Conservation (phyloP, 805 yeast genomes). For the Candida maltosa region DNA sequence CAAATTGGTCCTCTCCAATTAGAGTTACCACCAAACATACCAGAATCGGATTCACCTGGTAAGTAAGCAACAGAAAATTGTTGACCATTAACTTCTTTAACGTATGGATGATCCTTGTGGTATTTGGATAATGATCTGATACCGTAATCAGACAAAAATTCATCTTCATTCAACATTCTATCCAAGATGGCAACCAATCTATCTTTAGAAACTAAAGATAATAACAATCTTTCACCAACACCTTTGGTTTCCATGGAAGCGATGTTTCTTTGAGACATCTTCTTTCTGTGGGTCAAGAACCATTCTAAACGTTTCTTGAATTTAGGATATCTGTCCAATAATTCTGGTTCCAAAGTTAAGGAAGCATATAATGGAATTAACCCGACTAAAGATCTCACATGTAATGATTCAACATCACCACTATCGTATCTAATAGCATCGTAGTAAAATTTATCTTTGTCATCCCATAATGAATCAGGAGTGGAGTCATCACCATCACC, state of each 20-base stretch:
- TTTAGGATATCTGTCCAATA: constrained; percentile 72
- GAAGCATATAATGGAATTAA: constrained; percentile 89
- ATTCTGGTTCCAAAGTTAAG: constrained; percentile 81
- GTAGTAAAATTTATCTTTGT: constrained; percentile 81
- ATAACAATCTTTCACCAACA: constrained; percentile 73
- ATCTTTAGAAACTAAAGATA: constrained; percentile 79
- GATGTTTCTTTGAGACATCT: constrained; percentile 74
- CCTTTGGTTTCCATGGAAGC: constrained; percentile 83
- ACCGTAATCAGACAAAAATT: constrained; percentile 81
- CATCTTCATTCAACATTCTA: constrained; percentile 81
- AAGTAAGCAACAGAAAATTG: constrained; percentile 68
- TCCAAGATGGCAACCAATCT: constrained; percentile 71
- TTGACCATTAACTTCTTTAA: constrained; percentile 78
- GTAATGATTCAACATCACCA: constrained; percentile 60
- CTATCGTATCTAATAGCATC: constrained; percentile 88
- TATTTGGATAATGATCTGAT: constrained; percentile 83
- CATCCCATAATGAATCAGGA: constrained; percentile 81
- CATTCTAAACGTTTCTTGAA: constrained; percentile 81
- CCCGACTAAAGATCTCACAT: constrained; percentile 87
- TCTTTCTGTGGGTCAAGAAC: constrained; percentile 70
- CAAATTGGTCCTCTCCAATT: constrained; percentile 98
- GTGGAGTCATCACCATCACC: constrained; percentile 40
- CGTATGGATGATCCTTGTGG: constrained; percentile 81
- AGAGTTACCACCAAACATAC: constrained; percentile 94
- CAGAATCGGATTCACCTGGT: constrained; percentile 88